Conservation (phyloP, 257 asterid species). For the Solanum chaucha region DNA sequence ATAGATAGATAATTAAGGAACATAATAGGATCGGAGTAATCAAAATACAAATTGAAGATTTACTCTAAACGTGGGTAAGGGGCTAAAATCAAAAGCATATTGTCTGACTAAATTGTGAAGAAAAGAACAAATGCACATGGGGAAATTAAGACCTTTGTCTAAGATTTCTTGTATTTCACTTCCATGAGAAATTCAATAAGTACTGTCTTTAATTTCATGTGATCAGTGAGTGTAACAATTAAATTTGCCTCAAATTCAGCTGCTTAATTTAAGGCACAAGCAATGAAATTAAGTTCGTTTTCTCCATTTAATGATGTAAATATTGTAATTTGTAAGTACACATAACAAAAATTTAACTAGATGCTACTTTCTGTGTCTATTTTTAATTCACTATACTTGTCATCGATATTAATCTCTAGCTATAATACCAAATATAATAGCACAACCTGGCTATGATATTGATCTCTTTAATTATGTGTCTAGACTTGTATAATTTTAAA, state of each 20-base stretch:
- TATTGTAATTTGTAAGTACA: background rate
- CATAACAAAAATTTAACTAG: no score
- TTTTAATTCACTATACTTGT: background rate
- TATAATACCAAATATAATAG: no score
- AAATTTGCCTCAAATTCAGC: background rate
- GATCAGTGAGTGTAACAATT: background rate
- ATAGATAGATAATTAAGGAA: no score
- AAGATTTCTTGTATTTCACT: background rate
- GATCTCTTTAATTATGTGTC: background rate
- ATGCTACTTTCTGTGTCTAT: rapidly evolving
- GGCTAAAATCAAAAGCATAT: no score
- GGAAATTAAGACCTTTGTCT: no score
- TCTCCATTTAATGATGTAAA: background rate
- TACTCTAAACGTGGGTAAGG: no score
- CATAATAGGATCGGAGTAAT: no score
- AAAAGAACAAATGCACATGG: no score
- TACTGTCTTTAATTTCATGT: background rate
- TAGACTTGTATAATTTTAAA: background rate
- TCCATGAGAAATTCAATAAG: background rate
- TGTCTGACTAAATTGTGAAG: no score
- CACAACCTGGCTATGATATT: no score
- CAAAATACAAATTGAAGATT: no score
- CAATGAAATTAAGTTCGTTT: background rate
- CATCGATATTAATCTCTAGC: background rate
- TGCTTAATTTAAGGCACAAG: background rate